Base-by-base conservation (phyloP, 2,329 filamentous ascomycete genomes). In the Fusarium sp. region DNA sequence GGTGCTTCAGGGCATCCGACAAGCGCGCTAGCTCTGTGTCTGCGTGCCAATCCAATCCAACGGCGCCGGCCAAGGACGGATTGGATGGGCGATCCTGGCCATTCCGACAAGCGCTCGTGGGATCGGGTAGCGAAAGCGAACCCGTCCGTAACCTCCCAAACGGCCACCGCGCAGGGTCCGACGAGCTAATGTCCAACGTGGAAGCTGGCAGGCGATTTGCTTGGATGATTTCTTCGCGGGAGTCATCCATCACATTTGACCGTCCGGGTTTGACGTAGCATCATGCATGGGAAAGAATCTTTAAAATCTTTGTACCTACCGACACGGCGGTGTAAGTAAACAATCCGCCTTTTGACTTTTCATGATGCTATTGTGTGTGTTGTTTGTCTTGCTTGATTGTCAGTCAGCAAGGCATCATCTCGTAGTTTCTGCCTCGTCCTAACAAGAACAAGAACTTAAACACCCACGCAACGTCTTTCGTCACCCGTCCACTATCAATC, bases 121-220 rank as follows among this genome's bases (percentile, higher is more conserved):
- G 69, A 67, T 71, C 62, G 61, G 37, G 50, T 57, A 64, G 68
- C 67, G 67, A 68, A 54, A 67, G 64, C 59, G 60, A 70, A 48
- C 43, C 43, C 23, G 43, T 25, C 43, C 23, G 43, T 25, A 16
- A 27, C 43, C 43, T 48, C 43, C 41, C n/a, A 43, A 43, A 43
- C 41, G 41, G 41, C 41, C n/a, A 43, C 41, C 66, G 76, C 71
- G 76, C 74, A 77, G 70, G 43, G 41, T 23, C 41, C 41, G 68
- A 56, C 59, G 61, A 77, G 66, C 76, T 76, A 76, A 72, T 45
- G 66, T 69, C 70, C 66, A 77, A 76, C 73, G 48, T 68, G 76
- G 75, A 78, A 76, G 76, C 61, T 70, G 65, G 45, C 43, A 61
- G 56, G 35, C 39, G 43, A 56, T 64, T 48, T 37, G 60, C 69